Base-by-base conservation (phyloP, 2,329 filamentous ascomycete species). In the Tympanopsis confertula region DNA sequence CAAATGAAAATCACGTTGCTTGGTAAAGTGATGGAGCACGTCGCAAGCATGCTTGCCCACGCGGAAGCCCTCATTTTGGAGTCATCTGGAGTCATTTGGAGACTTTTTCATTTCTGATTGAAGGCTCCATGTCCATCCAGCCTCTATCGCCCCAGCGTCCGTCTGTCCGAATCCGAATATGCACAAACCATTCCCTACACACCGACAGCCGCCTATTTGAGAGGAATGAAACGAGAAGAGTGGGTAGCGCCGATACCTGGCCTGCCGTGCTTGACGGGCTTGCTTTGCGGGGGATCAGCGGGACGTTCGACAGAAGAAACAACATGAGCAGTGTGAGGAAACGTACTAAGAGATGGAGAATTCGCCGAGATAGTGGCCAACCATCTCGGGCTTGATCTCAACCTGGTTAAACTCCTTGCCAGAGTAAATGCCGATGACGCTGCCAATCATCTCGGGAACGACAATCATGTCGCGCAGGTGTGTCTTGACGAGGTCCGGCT, bases 341-440 rank as follows among this genome's bases (percentile, higher is more conserved):
- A 76, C 77, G 50, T 74, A 82, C 77, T 86, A 86, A 63, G 79
- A 80, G 67, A 86, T 86, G 51, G 78, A 83, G 69, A 86, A 86
- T 65, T 86, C 81, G 57, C 69, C 81, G 50, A 86, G 68, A 67
- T 85, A 86, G 68, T 84, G 79, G 54, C 81, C 81, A 61, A 86
- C 81, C 81, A 86, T 86, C 69, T 86, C 81, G 48, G 81, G 79
- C 74, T 84, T 85, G 65, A 86, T 78, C 62, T 86, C 81, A 53
- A 86, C 78, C 69, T 84, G 80, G 71, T 85, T 85, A 75, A 85
- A 86, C 62, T 85, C 81, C 72, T 86, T 86, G 55, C 81, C 81
- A 48, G 75, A 81, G 74, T 86, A 86, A 65, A 86, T 78, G 60
- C 80, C 81, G 53, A 86, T 71, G 51, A 86, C 80, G 57, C 66